Evolutionary conservation across 202 grass and related monocot genomes (phyloP), one percentile per base, ranked within the genome.

Genomic region (Elaeis oleifera): DNA sequence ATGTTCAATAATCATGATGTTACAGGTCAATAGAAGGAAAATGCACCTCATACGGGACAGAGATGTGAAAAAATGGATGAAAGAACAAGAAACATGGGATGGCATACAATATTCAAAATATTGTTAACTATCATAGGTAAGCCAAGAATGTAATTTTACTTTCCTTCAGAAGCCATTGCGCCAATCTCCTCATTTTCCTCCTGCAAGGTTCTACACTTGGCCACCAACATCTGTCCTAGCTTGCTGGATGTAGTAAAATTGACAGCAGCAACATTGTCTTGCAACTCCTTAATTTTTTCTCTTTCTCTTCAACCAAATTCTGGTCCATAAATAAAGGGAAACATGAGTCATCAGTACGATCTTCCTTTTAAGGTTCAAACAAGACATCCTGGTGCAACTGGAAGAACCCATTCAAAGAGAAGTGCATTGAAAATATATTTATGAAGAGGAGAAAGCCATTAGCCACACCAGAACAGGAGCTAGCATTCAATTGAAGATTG

Each of bases 141-240:
- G 9, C 9, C 36, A 44, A 44, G 36, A 44, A 13, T 13, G 11
- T 44, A 13, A 44, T 44, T 44, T 66, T 76, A 96, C 91, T 83
- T 99, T 79, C 95, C 95, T 94, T 99, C 95, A 22, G 95, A 99
- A 71, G 95, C 95, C 75, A 99, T 99, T 9, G 85, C 88, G 1
- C 95, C 95, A 71, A 99, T 99, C 61, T 99, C 95, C 75, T 99
- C 95, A 73, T 99, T 99, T 80, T 99, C 95, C 64, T 88, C 82
- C 74, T 99, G 95, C 52, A 99, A 81, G 60, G 95, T 99, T 79
- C 88, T 85, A 71, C 95, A 99, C 79, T 99, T 99, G 50, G 95
- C 79, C 95, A 99, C 87, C 69, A 99, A 57, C 95, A 99, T 99
- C 78, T 94, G 94, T 9, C 95, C 95, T 61, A 84, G 89, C 63